Base-by-base conservation (phyloP, 192 early-diverging fungal species). In the Coemansia sp. region DNA sequence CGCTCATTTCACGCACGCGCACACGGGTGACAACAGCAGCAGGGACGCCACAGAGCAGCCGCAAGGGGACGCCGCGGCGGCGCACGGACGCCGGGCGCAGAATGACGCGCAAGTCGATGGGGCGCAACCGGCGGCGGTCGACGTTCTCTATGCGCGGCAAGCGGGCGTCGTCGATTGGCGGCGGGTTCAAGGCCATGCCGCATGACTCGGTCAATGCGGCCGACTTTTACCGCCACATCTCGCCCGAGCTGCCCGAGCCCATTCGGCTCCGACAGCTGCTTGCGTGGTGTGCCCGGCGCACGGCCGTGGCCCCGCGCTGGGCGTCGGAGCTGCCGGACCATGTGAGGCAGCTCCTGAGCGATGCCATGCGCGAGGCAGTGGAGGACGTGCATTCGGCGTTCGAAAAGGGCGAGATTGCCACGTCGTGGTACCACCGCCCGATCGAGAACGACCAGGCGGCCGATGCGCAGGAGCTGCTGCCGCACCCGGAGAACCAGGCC, bases 161-260 rank as follows among this genome's bases (percentile, higher is more conserved):
- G 41, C 60, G 79, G 11, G 75, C 79, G 7, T 81, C 79, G 47
- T 79, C 79, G 13, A 77, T 79, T 25, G 75, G 77, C 33, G 73
- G 72, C 21, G 66, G 69, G 5, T 77, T 79, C 60, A 66, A 59
- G 33, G 84, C 71, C 0, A 52, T 77, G 18, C 84, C 84, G 7
- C 86, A 85, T 57, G 72, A 62, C 21, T 67, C 72, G 4, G 75
- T 88, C 18, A 47, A 60, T 10, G 31, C 80, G 4, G 32, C 50
- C 2, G 80, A 85, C 39, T 85, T 78, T 51, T 86, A 82, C 66
- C 64, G 78, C 16, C 84, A 82, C 46, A 79, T 88, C 14, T 79
- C 83, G 54, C 68, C 75, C 2, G 84, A 86, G 8, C 56, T 79
- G 45, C 76, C 79, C 1, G 84, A 82, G 44, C 84, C 84, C 5